Base-by-base conservation (phyloP, 2,329 filamentous ascomycete species). In the Sclerotinia glacialis region DNA sequence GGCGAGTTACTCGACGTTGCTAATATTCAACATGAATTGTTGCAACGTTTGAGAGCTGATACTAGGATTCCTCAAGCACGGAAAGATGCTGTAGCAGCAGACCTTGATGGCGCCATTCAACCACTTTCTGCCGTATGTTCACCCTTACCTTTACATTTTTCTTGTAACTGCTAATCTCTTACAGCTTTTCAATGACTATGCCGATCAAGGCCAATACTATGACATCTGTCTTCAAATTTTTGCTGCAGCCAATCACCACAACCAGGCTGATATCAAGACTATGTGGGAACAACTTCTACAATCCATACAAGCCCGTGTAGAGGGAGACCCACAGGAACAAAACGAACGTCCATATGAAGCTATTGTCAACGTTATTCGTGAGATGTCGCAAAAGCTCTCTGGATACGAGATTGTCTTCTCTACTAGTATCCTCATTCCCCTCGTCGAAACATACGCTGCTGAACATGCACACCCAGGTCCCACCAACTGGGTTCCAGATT, bases 171-270 rank as follows among this genome's bases (percentile, higher is more conserved):
- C 67, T 73, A 69, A 72, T 52, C 52, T 26, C 9, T 37, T 37
- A 3, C 74, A 96, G 88, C 86, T 99, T n/a, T 99, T 92, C 80
- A 96, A 98, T 76, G 82, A 87, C 70, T 99, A 93, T 74, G 92
- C 93, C 65, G 93, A 97, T 75, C 89, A 92, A 74, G 95, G 92
- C 2, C 89, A 88, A 60, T 99, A 99, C 82, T 94, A 93, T 79
- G 95, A 98, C 76, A 85, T 99, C 61, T 97, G 92, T 76, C 85
- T 99, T 11, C 83, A 94, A 68, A 97, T 99, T 74, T 98, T 93
- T 81, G 90, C 96, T 77, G 86, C 90, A 1, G 94, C 94, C 55
- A 93, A 98, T 78, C 92, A 96, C 80, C 90, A 94, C 73, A 96
- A 94, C 74, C 84, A 92, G 1, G 88, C 91, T 52, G 91, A 95